Evolutionary conservation across 2,329 filamentous ascomycete genomes (phyloP).

Genomic region (Aureobasidium sp.): DNA sequence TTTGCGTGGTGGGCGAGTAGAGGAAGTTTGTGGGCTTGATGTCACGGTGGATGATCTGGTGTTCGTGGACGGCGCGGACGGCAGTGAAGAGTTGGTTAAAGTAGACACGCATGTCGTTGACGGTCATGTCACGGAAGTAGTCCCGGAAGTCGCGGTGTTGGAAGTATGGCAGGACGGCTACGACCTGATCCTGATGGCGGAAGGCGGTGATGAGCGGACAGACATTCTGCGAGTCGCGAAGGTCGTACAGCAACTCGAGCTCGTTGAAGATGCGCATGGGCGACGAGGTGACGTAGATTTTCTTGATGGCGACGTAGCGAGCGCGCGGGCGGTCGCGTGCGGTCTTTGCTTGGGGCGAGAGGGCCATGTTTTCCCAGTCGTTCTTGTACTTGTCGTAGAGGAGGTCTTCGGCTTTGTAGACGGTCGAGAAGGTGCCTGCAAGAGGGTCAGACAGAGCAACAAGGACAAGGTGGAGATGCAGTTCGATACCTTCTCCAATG

Average conservation of each 20-base stretch:
- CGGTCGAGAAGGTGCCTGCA: conserved; percentile 90
- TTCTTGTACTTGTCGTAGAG: conserved; percentile 77
- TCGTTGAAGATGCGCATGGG: conserved; percentile 92
- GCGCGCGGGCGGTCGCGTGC: conserved; percentile 36
- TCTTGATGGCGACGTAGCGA: conserved; percentile 93
- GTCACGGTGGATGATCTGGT: conserved; percentile 83
- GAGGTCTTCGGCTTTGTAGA: conserved; percentile 96
- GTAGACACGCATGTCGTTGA: conserved; percentile 81
- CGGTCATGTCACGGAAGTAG: conserved; percentile 85
- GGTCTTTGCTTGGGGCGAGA: conserved; percentile 55
- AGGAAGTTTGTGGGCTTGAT: conserved; percentile 98
- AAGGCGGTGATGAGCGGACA: conserved; percentile 98
- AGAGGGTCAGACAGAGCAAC: background rate
- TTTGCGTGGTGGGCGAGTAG: conserved; percentile 70
- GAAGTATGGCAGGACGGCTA: conserved; percentile 92
- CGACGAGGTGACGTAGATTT: conserved; percentile 97
- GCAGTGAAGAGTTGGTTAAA: conserved; percentile 82
- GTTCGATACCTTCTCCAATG: conserved; percentile 74
- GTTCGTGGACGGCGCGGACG: conserved; percentile 70
- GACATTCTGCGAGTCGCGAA: conserved; percentile 73
- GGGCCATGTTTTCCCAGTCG: conserved; percentile 63
- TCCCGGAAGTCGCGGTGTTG: conserved; percentile 89
- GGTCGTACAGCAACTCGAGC: conserved; percentile 81
- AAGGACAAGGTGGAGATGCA: background rate
- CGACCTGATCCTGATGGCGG: conserved; percentile 84